Evolutionary conservation across 2,329 filamentous ascomycete genomes (phyloP), one percentile per base, ranked within the genome.

Genomic region (Penicillium concentricum): DNA sequence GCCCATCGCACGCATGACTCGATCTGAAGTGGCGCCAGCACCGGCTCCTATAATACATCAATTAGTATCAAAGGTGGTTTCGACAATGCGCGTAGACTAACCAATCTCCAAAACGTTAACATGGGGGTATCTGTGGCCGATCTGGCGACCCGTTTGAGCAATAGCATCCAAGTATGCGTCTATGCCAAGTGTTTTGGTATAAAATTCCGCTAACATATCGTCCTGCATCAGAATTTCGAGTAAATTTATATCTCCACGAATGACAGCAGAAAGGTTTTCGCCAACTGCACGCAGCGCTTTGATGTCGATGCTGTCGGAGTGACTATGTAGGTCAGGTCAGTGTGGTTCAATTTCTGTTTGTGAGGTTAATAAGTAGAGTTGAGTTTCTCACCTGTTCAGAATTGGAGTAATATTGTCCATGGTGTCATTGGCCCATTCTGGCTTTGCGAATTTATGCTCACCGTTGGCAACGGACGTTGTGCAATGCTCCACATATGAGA

Each of bases 31-130:
- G 16, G 54, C 61, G 7, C 63, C 62, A 7, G 56, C 46, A 1
- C 63, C 63, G 2, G 62, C 59, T 2, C 63, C 63, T 66, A 15
- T 30, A 4, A 22, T 10, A 7, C 0, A n/a, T 61, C 15, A 55
- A 18, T 62, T 16, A 59, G 43, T 30, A 37, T 42, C 4, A 6
- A 32, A 3, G 3, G 3, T 2, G n/a, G 1, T 26, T 22, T 18
- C 7, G 1, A 13, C 1, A 10, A 16, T 4, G 7, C 15, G 15
- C 2, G 16, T 34, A 16, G 5, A 43, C 64, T 42, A 12, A 67
- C 64, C 71, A 16, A 72, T 72, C 47, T 80, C 78, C 5, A 82
- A 57, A 30, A 81, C 71, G 3, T 75, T 74, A 49, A 77, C 68
- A n/a, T 71, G 70, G 0, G 79, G 79, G 46, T 76, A 75, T 2